phyloP scores from a whole-genome alignment of 352 stramenopile species.

The Phytophthora crassamura region DNA sequence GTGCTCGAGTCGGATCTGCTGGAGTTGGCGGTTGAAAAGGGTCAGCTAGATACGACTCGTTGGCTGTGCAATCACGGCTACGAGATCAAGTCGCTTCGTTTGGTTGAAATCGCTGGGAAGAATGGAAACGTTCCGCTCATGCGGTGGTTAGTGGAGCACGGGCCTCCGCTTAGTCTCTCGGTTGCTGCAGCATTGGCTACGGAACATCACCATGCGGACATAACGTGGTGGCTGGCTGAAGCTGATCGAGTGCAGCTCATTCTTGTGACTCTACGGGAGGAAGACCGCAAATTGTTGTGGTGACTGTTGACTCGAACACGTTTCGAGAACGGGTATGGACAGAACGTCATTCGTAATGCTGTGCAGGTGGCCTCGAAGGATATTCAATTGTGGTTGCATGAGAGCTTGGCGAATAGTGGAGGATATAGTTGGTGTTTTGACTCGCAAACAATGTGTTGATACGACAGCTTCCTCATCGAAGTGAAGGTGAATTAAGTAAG shows the following conservation, averaged over 20 bases:
- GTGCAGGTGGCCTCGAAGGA: too few species aligned
- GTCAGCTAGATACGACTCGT: neutral
- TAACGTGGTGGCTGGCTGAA: neutral
- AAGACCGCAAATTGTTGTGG: neutral
- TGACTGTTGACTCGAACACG: too few species aligned
- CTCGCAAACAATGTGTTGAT: too few species aligned
- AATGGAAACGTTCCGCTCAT: neutral
- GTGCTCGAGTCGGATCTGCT: neutral
- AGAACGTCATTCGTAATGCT: too few species aligned
- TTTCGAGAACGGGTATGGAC: too few species aligned
- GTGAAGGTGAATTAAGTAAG: too few species aligned
- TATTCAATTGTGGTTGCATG: too few species aligned
- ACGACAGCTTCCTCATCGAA: too few species aligned
- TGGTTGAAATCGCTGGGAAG: neutral
- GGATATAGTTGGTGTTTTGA: too few species aligned
- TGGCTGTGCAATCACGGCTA: neutral
- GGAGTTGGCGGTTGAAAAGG: neutral
- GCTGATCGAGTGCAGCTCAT: neutral
- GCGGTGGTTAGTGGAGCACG: neutral
- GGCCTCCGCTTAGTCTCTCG: neutral
- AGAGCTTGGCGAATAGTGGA: too few species aligned
- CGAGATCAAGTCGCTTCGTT: too few species aligned
- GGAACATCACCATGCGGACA: neutral
- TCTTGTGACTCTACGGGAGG: neutral
- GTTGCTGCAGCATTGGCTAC: neutral